Percentiles rank a stretch among this genome's conserved stretches.
phyloP scores from a whole-genome alignment of 108 stramenopile genomes.

The Skeletonema potamos region DNA sequence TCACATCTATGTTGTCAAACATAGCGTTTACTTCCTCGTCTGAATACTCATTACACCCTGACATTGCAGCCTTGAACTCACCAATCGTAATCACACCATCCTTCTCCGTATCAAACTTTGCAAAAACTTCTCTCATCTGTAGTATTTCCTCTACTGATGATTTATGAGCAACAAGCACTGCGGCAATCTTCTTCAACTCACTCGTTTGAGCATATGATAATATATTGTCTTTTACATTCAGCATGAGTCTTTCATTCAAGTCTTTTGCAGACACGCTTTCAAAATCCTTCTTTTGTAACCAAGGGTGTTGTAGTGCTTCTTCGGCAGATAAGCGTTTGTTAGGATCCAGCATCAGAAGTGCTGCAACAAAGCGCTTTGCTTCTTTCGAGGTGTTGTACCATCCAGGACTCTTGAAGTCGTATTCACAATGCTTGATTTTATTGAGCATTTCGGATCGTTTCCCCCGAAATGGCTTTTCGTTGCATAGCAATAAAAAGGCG shows the following conservation, averaged over 20 bases:
- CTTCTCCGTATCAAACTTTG: slow-evolving; percentile 56
- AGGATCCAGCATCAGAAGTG: slow-evolving; percentile 58
- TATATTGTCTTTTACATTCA: slow-evolving; percentile 43
- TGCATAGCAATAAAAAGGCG: slow-evolving; percentile 59
- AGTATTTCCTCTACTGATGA: slow-evolving; percentile 68
- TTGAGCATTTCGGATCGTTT: slow-evolving; percentile 14
- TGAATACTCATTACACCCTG: slow-evolving; percentile 45
- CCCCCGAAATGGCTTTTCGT: slow-evolving; percentile 64
- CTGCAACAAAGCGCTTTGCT: slow-evolving; percentile 67
- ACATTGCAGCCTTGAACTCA: slow-evolving; percentile 74
- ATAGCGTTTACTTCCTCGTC: slow-evolving; percentile 75
- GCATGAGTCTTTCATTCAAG: slow-evolving; percentile 24
- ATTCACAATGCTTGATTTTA: slow-evolving; percentile 61
- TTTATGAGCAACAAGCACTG: slow-evolving; percentile 74
- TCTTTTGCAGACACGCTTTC: slow-evolving; percentile 8
- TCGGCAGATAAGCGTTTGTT: slow-evolving; percentile 60
- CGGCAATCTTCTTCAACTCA: slow-evolving; percentile 70
- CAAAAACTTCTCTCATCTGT: slow-evolving; percentile 77
- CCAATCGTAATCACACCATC: slow-evolving; percentile 64
- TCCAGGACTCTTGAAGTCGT: slow-evolving; percentile 45
- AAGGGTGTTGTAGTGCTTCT: slow-evolving; percentile 57
- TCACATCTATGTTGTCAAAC: slow-evolving; percentile 74
- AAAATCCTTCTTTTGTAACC: slow-evolving; percentile 57
- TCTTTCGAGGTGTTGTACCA: slow-evolving; percentile 62
- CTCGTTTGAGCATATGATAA: slow-evolving; percentile 49